phyloP scores from a whole-genome alignment of 768 basidiomycete genomes.

The Austroboletus eburneus region DNA sequence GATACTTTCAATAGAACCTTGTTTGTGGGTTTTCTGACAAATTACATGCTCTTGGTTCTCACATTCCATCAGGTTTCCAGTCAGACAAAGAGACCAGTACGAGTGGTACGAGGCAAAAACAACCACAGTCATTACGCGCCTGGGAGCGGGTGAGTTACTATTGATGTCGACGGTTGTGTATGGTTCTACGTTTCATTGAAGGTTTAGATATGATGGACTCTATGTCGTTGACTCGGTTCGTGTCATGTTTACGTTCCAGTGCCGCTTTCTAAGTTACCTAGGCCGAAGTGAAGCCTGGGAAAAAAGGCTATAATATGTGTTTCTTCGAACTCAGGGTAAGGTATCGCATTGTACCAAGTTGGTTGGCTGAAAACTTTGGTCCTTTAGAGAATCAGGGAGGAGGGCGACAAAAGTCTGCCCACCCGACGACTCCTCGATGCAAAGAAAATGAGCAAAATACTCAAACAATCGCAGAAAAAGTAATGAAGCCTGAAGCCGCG shows the following conservation, averaged over 20 bases:
- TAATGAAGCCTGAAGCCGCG: too few relatives aligned
- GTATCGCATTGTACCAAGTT: neutral
- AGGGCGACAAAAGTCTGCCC: slow-evolving; percentile 17
- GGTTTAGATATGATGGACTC: slow-evolving; percentile 32
- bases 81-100: slow-evolving; percentile 29
- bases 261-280: slow-evolving; percentile 9
- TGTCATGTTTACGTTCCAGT: neutral
- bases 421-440: slow-evolving; percentile 15
- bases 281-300: slow-evolving; percentile 17
- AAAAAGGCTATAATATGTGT: slow-evolving; percentile 25
- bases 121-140: slow-evolving; percentile 19
- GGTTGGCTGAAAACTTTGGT: neutral
- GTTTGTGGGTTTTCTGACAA: slow-evolving; percentile 5
- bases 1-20: slow-evolving; percentile 19
- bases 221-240: slow-evolving; percentile 26
- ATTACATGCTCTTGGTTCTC: neutral
- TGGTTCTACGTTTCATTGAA: slow-evolving; percentile 4
- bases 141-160: slow-evolving; percentile 14
- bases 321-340: slow-evolving; percentile 28
- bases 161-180: neutral
- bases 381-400: slow-evolving; percentile 22
- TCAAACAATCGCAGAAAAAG: neutral
- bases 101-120: slow-evolving; percentile 35
- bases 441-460: slow-evolving; percentile 13
- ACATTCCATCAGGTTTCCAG: slow-evolving; percentile 26